These are phyloP conservation scores for Fusarium sp. DNA, from an alignment of 2,329 filamentous ascomycete genomes.

Conservation along the genomic window DNA sequence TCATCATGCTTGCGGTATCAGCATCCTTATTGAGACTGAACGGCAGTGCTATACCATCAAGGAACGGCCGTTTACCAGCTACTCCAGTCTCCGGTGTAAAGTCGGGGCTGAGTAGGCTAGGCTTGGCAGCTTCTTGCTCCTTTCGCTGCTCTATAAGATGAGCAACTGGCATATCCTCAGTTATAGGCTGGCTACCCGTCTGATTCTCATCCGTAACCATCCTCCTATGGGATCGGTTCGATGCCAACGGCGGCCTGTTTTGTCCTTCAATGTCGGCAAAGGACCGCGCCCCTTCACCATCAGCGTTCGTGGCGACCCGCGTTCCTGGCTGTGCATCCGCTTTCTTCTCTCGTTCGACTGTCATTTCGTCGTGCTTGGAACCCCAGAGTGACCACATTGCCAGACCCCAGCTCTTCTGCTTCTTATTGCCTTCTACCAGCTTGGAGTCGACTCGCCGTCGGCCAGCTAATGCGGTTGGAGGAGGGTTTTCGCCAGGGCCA, in stretches of 20 bases:
- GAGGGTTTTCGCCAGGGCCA: constrained; percentile 80
- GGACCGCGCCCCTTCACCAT: constrained; percentile 61
- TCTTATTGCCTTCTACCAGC: constrained; percentile 61
- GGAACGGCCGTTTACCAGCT: constrained; percentile 74
- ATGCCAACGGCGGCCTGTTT: constrained; percentile 49
- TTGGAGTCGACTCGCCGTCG: constrained; percentile 68
- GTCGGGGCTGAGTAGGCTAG: constrained; percentile 61
- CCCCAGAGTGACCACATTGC: constrained; percentile 90
- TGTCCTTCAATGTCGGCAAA: constrained; percentile 60
- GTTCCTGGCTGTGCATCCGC: constrained; percentile 58
- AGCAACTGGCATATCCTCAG: constrained; percentile 61
- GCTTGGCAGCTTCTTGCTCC: constrained; percentile 56
- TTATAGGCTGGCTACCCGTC: constrained; percentile 53
- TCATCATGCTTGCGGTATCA: constrained; percentile 79
- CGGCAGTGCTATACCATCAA: constrained; percentile 79
- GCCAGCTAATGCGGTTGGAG: constrained; percentile 86
- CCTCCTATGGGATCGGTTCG: constrained; percentile 58
- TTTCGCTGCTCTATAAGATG: constrained; percentile 61
- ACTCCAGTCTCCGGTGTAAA: constrained; percentile 64
- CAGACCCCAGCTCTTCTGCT: constrained; percentile 80
- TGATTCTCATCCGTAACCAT: constrained; percentile 68
- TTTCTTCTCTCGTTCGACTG: constrained; percentile 72
- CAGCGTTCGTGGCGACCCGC: constrained; percentile 54
- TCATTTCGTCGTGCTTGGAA: constrained; percentile 87
- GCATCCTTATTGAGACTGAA: constrained; percentile 77